Evolutionary conservation across 2,329 filamentous ascomycete genomes (phyloP), one percentile per base, ranked within the genome.

Genomic region (Aspergillus pseudotamarii): DNA sequence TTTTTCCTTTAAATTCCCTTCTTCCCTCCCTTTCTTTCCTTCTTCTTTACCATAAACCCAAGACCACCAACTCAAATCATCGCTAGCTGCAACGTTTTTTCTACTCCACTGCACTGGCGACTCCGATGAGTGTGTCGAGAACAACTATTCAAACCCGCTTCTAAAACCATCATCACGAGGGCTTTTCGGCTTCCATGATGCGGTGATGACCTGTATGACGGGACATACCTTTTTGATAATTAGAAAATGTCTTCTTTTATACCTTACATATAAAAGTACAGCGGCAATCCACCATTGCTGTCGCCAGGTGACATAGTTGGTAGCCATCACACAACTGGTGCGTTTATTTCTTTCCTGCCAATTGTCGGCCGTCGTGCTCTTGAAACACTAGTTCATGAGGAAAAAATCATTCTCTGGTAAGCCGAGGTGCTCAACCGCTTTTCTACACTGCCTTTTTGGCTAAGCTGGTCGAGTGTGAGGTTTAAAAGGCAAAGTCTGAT

Each of bases 131-230:
- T 86, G 83, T 80, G 89, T 90, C 89, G 81, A 92, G 89, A 92
- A 80, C 73, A 82, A 84, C 73, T 64, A 74, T 73, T 67, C 61
- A 62, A 79, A 77, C 79, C 85, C 89, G 86, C 86, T 87, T 89
- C 83, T 90, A 92, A 92, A 92, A 92, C 90, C 89, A 89, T 92
- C 85, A 86, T 88, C 86, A 88, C 87, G 89, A 92, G 78, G 78
- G 76, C 77, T 79, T 66, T 67, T 67, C 34, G 55, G 71, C 74
- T 74, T 78, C 74, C 77, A 80, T 77, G 76, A 81, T 76, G 71
- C 77, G 78, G 70, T 80, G 79, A 81, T 81, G 78, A 81, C 79
- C 79, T 80, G 76, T 75, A 66, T 78, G 78, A 74, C 74, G 79
- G 73, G 75, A 80, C 79, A 80, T 66, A 64, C 61, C 58, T 60